Conservation (phyloP, 495 filamentous ascomycete species). For the Neurospora sp. region DNA sequence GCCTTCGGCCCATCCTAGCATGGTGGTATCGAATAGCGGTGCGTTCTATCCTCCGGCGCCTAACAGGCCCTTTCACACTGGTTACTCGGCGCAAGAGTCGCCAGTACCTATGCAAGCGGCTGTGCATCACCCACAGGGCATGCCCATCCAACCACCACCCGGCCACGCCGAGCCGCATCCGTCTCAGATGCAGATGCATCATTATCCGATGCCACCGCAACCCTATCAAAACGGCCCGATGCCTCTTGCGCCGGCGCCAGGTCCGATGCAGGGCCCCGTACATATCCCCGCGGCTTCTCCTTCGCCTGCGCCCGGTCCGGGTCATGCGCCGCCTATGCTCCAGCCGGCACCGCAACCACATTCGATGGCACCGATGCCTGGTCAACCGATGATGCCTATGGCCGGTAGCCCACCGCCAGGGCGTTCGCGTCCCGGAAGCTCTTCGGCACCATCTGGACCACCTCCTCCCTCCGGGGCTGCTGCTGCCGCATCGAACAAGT, state of each 20-base stretch:
- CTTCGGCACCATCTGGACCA: constrained; percentile 19
- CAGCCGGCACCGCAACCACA: constrained; percentile 7
- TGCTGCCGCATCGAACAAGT: constrained; percentile 19
- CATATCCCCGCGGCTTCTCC: background rate
- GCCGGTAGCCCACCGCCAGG: constrained; percentile 4
- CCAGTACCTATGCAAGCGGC: constrained; percentile 2
- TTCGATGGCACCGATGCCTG: background rate
- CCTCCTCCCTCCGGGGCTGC: constrained; percentile 2
- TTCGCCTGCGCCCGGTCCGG: background rate
- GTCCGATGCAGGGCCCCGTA: background rate
- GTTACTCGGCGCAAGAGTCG: constrained; percentile 25
- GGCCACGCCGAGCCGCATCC: constrained; percentile 1
- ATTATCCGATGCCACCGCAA: constrained; percentile 14
- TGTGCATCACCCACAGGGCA: constrained; percentile 6
- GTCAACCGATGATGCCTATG: background rate
- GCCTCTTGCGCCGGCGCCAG: background rate
- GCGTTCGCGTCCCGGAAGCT: constrained; percentile 14
- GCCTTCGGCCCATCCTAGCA: constrained; percentile 7
- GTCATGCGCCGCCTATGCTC: background rate
- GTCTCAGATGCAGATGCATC: constrained; percentile 4
- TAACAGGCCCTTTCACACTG: constrained; percentile 30
- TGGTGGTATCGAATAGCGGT: constrained; percentile 30
- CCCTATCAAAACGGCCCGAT: constrained; percentile 6
- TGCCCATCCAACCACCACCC: constrained; percentile 3
- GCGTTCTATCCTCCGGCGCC: constrained; percentile 26